Conservation (phyloP, 192 early-diverging fungal genomes). For the Backusella tarrabulga region DNA sequence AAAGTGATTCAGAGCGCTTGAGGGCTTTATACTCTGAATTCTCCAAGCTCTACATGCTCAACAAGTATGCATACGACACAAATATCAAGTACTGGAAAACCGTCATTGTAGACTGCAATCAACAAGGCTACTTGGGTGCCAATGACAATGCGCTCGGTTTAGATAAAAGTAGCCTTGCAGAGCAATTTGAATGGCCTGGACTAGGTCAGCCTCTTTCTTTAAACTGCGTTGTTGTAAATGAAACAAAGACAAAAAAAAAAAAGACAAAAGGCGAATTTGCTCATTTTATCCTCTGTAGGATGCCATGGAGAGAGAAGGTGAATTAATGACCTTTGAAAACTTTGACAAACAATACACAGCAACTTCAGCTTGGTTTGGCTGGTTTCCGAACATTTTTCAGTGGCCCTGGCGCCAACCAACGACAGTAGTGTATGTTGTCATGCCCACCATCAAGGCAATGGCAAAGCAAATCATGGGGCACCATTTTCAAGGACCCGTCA, state of each 20-base stretch:
- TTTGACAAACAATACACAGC: constrained; percentile 11
- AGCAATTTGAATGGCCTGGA: constrained; percentile 10
- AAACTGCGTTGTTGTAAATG: constrained; percentile 14
- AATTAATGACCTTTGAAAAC: constrained; percentile 14
- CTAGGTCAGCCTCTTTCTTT: constrained; percentile 20
- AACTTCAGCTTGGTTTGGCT: constrained; percentile 3
- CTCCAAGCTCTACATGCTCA: constrained; percentile 40
- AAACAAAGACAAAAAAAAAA: neutral
- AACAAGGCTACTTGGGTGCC: constrained; percentile 28
- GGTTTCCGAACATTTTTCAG: neutral
- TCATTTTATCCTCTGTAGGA: neutral
- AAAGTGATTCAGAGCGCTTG: constrained; percentile 19
- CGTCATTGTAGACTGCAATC: constrained; percentile 37
- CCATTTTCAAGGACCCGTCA: neutral
- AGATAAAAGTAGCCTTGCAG: neutral
- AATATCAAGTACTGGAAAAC: constrained; percentile 41
- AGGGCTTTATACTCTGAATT: constrained; percentile 45
- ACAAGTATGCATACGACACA: constrained; percentile 41
- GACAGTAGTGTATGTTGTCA: neutral
- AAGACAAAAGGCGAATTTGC: neutral
- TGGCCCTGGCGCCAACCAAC: neutral
- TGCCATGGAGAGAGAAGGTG: neutral
- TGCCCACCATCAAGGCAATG: constrained; percentile 8
- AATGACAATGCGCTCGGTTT: neutral
- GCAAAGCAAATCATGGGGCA: neutral